Conservation (phyloP, 2,329 filamentous ascomycete species). For the Fusarium torreyae region DNA sequence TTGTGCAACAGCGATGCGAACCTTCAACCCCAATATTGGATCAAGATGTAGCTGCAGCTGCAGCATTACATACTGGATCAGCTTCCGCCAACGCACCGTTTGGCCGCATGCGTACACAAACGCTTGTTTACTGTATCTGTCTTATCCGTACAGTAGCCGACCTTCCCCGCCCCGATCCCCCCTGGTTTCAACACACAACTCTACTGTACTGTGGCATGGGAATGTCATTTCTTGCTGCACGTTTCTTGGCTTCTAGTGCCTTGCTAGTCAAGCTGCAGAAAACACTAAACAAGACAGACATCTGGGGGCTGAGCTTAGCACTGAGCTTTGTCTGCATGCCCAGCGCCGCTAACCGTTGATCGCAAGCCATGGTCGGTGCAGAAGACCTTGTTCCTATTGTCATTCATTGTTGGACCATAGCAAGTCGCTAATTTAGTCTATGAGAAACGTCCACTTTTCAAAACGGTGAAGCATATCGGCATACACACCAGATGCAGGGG, state of each 20-base stretch:
- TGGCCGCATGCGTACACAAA: constrained; percentile 1
- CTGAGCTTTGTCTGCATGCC: neutral
- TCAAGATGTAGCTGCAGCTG: neutral
- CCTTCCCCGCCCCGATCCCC: neutral
- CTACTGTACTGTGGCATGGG: no score
- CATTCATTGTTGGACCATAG: constrained; percentile 25
- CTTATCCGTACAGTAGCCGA: constrained; percentile 1
- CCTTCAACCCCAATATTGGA: neutral
- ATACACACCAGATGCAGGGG: constrained; percentile 10
- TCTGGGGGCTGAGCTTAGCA: neutral
- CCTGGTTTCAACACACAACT: constrained; percentile 12
- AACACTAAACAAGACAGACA: constrained; percentile 3
- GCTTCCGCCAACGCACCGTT: constrained; percentile 4
- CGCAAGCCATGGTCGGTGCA: constrained; percentile 39
- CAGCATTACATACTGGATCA: constrained; percentile 1
- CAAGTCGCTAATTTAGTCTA: constrained; percentile 9
- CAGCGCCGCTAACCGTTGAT: constrained; percentile 29
- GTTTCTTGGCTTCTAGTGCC: constrained; percentile 11
- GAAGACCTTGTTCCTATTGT: constrained; percentile 42
- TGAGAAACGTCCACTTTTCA: constrained; percentile 3
- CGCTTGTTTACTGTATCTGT: neutral
- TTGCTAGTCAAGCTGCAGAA: constrained; percentile 26
- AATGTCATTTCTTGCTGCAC: no score
- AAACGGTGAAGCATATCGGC: constrained; percentile 41
- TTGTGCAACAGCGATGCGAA: neutral